Percentiles rank a stretch among this genome's conserved stretches.
Evolutionary conservation across 2,329 filamentous ascomycete genomes (phyloP).

Genomic region (Diaporthe sp.): DNA sequence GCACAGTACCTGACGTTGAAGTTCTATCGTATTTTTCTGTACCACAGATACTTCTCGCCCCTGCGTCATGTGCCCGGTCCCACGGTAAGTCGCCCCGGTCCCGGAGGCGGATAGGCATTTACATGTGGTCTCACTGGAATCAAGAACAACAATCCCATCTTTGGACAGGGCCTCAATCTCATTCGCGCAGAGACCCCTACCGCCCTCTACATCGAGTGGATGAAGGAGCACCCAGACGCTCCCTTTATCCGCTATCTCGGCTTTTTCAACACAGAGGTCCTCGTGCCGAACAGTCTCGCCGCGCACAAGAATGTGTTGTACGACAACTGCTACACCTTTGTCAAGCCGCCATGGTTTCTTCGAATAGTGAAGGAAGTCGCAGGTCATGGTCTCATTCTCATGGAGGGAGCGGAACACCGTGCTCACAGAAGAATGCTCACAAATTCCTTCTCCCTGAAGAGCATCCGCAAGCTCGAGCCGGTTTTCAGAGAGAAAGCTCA

Average conservation of each 20-base stretch:
- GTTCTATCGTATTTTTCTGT: slow-evolving; percentile 25
- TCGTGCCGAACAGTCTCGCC: slow-evolving; percentile 52
- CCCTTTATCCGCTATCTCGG: slow-evolving; percentile 55
- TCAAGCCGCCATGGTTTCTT: slow-evolving; percentile 51
- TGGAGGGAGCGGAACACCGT: slow-evolving; percentile 52
- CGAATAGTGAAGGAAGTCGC: slow-evolving; percentile 52
- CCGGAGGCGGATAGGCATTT: not conserved
- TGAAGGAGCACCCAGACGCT: slow-evolving; percentile 48
- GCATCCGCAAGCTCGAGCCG: slow-evolving; percentile 53
- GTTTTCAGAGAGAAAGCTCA: slow-evolving; percentile 51
- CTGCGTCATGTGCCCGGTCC: slow-evolving; percentile 28
- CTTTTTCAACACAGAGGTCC: slow-evolving; percentile 50
- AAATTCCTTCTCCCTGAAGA: slow-evolving; percentile 51
- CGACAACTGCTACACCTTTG: slow-evolving; percentile 54
- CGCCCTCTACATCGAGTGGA: slow-evolving; percentile 48
- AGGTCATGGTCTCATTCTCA: slow-evolving; percentile 52
- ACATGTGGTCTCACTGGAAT: not conserved
- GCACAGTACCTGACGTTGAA: slow-evolving; percentile 24
- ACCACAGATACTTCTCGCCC: slow-evolving; percentile 21
- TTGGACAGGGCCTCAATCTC: slow-evolving; percentile 55
- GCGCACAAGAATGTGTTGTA: slow-evolving; percentile 54
- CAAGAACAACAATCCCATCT: slow-evolving; percentile 53
- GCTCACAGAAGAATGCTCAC: slow-evolving; percentile 50
- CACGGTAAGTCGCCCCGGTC: not conserved
- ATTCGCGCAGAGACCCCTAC: slow-evolving; percentile 46